Conservation (phyloP, 768 basidiomycete genomes). For the Lactifluus echinatus region DNA sequence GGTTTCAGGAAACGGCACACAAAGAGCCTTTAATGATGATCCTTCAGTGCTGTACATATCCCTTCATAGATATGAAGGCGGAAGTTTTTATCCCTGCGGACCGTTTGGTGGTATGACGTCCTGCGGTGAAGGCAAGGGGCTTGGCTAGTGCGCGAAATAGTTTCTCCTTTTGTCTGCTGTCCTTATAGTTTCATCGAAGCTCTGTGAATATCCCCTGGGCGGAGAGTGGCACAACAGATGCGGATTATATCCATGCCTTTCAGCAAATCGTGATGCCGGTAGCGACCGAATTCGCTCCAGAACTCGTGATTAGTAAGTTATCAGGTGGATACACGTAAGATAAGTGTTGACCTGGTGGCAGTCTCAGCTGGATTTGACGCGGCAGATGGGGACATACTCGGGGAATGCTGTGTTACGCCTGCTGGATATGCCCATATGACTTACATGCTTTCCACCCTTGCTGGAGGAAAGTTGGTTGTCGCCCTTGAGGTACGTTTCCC, state of each 20-base stretch:
- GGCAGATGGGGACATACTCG: constrained; percentile 85
- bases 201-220: constrained; percentile 98
- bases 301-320: constrained; percentile 85
- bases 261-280: constrained; percentile 96
- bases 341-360: constrained; percentile 27
- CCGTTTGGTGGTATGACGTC: constrained; percentile 83
- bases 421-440: constrained; percentile 98
- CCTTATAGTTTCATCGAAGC: constrained; percentile 33
- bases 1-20: constrained; percentile 84
- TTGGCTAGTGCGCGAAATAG: constrained; percentile 63
- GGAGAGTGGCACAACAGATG: constrained; percentile 77
- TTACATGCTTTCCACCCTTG: constrained; percentile 86
- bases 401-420: constrained; percentile 85
- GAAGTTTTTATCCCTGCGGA: constrained; percentile 87
- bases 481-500: constrained; percentile 73
- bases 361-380: constrained; percentile 99
- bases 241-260: constrained; percentile 95
- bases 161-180: constrained; percentile 1
- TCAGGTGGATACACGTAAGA: not conserved
- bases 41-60: constrained; percentile 89
- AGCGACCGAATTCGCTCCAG: constrained; percentile 91
- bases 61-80: constrained; percentile 88
- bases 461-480: constrained; percentile 82
- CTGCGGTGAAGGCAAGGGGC: constrained; percentile 74
- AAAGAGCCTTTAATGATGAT: constrained; percentile 92